A percentile compares a stretch with the other conserved stretches of the same genome.
Evolutionary conservation across 1,139 yeast species (phyloP).

Genomic region (Zygotorulaspora mrakii): DNA sequence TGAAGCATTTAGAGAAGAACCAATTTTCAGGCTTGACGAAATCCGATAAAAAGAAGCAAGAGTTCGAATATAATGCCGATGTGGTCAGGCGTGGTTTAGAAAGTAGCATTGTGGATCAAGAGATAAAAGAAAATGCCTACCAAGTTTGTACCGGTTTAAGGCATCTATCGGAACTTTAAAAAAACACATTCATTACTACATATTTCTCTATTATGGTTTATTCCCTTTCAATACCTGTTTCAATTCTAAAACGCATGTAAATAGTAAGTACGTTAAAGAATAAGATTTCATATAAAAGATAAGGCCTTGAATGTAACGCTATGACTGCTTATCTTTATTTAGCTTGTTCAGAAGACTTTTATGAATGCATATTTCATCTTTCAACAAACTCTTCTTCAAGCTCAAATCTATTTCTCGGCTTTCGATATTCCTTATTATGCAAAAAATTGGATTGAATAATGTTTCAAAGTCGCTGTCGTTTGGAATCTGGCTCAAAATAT

Average conservation of each 20-base stretch:
- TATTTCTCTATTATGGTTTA: not conserved
- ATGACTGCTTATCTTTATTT: not conserved
- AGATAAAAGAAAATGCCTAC: constrained; percentile 21
- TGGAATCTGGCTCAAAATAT: constrained; percentile 24
- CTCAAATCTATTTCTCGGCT: constrained; percentile 14
- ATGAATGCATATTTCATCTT: constrained; percentile 19
- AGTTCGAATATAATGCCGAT: constrained; percentile 22
- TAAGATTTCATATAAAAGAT: too few relatives aligned
- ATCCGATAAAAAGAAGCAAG: constrained; percentile 18
- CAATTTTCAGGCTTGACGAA: constrained; percentile 23
- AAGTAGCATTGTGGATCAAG: constrained; percentile 16
- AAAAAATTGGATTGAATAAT: constrained; percentile 18
- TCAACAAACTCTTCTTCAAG: constrained; percentile 27
- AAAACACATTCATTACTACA: constrained; percentile 4
- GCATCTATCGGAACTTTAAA: constrained; percentile 27
- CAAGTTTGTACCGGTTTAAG: constrained; percentile 35
- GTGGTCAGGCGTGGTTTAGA: constrained; percentile 28
- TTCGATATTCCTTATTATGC: constrained; percentile 18
- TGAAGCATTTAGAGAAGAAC: constrained; percentile 12
- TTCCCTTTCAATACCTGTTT: not conserved
- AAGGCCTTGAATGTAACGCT: not conserved
- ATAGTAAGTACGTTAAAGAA: too few relatives aligned
- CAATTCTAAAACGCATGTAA: constrained; percentile 12
- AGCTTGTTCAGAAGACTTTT: constrained; percentile 13
- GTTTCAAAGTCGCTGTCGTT: constrained; percentile 17